Evolutionary conservation across 1,284 basidiomycete species (phyloP), one percentile per base, ranked within the genome.

Genomic region (Xerocomus cyaneibrunnescens): DNA sequence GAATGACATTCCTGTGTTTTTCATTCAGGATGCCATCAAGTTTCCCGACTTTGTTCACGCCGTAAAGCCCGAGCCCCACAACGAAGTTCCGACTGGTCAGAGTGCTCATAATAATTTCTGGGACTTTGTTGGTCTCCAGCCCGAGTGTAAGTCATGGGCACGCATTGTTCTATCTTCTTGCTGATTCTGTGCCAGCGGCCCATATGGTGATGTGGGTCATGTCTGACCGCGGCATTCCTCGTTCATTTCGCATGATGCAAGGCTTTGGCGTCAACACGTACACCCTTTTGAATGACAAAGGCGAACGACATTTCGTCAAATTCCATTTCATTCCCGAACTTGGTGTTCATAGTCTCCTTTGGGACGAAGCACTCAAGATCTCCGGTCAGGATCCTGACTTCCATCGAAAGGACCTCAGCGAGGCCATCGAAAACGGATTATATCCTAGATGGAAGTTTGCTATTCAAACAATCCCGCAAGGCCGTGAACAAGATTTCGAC

Each of bases 361-460:
- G 92, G 90, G 91, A 94, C 55, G 92, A 94, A 62, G 88, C 88
- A 0, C 73, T 93, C 52, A 93, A 93, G 67, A 79, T 94, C 41
- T 66, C 66, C n/a, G 90, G 91, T 2, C 89, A 89, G 62, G 87
- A 90, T 66, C 86, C 87, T 48, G 84, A 92, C 66, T 92, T 90
- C 70, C 89, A 91, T 58, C 79, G 88, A 39, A 87, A 89, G 64
- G 89, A 92, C 62, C 71, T 92, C 8, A 79, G 81, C 52, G 87
- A 91, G 60, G 89, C 90, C 4, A 92, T 94, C 54, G 73, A 81
- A 32, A 78, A 74, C 27, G 88, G 86, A 2, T 75, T 76, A 0
- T 84, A 75, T 60, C 82, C 90, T 7, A 85, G 80, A 62, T 94
- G 87, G 85, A 85, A 80, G 49, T 77, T 94, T 43, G 85, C 79